A percentile compares a stretch with the other conserved stretches of the same genome.
Evolutionary conservation across 2,329 filamentous ascomycete species (phyloP).

Genomic region (Paraconiothyrium sp.): DNA sequence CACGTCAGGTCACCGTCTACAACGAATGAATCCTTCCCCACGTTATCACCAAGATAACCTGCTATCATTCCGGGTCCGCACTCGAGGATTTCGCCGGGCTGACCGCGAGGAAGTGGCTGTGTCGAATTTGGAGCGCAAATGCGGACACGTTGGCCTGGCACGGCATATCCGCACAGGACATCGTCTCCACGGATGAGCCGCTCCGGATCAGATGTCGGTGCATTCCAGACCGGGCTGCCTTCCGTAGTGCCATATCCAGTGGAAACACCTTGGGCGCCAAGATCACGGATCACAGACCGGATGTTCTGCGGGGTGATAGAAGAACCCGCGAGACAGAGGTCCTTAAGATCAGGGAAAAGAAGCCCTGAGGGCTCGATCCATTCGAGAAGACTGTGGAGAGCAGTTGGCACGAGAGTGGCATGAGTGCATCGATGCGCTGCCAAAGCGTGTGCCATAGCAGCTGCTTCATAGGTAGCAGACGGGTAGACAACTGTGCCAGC

Average conservation of each 20-base stretch:
- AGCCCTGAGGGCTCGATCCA: constrained; percentile 1
- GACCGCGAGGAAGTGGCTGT: constrained; percentile 3
- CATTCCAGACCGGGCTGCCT: constrained; percentile 8
- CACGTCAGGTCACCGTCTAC: constrained; percentile 1
- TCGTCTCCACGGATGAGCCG: constrained; percentile 8
- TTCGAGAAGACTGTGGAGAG: constrained; percentile 13
- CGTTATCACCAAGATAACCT: constrained; percentile 1
- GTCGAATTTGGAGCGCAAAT: constrained; percentile 13
- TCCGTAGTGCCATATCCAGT: constrained; percentile 11
- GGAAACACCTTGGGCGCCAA: constrained; percentile 7
- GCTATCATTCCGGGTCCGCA: constrained; percentile 11
- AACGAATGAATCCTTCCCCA: constrained; percentile 3
- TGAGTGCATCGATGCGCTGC: constrained; percentile 8
- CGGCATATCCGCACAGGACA: not conserved
- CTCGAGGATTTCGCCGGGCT: constrained; percentile 10
- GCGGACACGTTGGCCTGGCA: constrained; percentile 1
- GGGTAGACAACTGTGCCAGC: constrained; percentile 10
- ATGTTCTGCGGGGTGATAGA: constrained; percentile 9
- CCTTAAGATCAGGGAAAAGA: constrained; percentile 2
- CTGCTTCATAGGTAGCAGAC: constrained; percentile 4
- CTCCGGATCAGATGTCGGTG: constrained; percentile 5
- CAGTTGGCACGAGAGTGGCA: constrained; percentile 2
- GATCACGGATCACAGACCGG: constrained; percentile 3
- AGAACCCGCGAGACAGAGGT: constrained; percentile 6
- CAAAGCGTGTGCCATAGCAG: constrained; percentile 2